Evolutionary conservation across 768 basidiomycete genomes (phyloP).

Genomic region (Coprinopsis sp.): DNA sequence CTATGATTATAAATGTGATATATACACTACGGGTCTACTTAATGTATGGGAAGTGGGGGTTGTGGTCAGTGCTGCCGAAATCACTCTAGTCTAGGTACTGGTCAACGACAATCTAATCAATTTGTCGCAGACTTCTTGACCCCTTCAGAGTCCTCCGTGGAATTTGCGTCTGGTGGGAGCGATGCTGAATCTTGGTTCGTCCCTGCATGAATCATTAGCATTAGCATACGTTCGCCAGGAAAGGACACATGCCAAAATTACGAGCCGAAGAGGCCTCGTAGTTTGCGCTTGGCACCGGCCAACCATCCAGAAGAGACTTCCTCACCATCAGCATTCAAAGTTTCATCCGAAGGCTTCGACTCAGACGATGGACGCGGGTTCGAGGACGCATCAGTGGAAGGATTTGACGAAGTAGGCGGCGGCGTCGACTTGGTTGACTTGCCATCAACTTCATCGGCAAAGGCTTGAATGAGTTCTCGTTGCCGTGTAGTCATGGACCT

Average conservation of each 20-base stretch:
- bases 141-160: constrained; percentile 23
- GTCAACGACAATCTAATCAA: too few relatives aligned
- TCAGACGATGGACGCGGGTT: not conserved
- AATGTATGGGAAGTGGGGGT: too few relatives aligned
- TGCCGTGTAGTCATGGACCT: constrained; percentile 84
- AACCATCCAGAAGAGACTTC: constrained; percentile 65
- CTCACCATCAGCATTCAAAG: constrained; percentile 61
- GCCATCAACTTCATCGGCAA: constrained; percentile 91
- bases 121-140: too few relatives aligned
- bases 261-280: constrained; percentile 66
- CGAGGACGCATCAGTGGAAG: constrained; percentile 6
- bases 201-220: not conserved
- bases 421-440: constrained; percentile 22
- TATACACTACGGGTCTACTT: too few relatives aligned
- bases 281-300: constrained; percentile 61
- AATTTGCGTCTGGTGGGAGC: constrained; percentile 13
- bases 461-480: constrained; percentile 82
- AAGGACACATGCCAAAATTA: constrained; percentile 52
- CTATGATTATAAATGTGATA: too few relatives aligned
- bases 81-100: too few relatives aligned
- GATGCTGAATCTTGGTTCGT: not conserved
- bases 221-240: not conserved
- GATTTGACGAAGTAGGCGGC: not conserved
- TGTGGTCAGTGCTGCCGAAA: too few relatives aligned
- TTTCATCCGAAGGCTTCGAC: constrained; percentile 7